Conservation (phyloP, 352 stramenopile species). For the Pythium inflatum region DNA sequence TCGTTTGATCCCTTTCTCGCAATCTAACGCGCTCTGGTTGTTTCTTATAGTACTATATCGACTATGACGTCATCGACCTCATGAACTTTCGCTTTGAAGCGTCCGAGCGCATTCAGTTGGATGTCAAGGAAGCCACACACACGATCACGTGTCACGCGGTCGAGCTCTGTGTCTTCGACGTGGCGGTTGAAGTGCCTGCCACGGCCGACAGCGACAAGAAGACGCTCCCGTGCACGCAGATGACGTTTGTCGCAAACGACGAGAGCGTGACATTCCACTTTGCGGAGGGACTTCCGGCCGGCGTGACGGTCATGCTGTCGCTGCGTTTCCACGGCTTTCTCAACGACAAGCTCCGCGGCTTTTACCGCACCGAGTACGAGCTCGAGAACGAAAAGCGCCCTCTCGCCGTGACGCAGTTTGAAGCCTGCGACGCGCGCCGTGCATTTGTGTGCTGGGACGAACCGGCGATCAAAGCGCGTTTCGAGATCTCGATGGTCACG, state of each 20-base stretch:
- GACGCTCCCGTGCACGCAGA: conserved; percentile 47
- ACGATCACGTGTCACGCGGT: conserved; percentile 94
- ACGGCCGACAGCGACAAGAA: conserved; percentile 23
- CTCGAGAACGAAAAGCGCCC: conserved; percentile 90
- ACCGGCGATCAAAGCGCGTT: conserved; percentile 95
- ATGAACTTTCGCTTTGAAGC: conserved; percentile 82
- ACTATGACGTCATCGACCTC: conserved; percentile 82
- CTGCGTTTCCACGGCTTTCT: conserved; percentile 73
- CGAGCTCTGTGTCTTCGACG: conserved; percentile 89
- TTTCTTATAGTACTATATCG: conserved; percentile 53
- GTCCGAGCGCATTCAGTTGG: conserved; percentile 55
- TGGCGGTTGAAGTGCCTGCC: conserved; percentile 56
- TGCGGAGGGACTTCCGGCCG: conserved; percentile 39
- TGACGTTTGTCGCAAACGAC: conserved; percentile 54
- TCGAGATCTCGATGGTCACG: conserved; percentile 93
- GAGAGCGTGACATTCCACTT: conserved; percentile 71
- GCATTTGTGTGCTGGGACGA: conserved; percentile 99
- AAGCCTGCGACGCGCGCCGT: conserved; percentile 86
- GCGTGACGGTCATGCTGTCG: conserved; percentile 42
- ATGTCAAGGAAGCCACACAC: conserved; percentile 57
- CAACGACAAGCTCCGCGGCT: conserved; percentile 95
- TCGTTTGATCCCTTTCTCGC: not conserved
- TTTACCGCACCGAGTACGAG: conserved; percentile 96
- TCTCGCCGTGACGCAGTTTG: conserved; percentile 91
- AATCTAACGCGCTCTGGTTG: not conserved